Conservation (phyloP, 352 stramenopile species). For the Phytophthora multivora region DNA sequence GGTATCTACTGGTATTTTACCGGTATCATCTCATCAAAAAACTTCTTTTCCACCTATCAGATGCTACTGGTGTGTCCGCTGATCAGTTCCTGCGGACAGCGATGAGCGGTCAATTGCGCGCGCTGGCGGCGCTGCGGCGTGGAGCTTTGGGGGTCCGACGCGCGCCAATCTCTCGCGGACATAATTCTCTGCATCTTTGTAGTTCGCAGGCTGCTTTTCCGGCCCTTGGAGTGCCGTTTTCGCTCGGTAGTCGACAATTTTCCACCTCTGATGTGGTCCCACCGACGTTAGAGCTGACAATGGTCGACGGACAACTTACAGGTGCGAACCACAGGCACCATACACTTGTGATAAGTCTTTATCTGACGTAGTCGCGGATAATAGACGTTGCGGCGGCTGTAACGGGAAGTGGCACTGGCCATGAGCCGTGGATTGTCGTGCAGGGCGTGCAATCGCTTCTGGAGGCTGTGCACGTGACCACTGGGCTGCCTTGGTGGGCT, state of each 20-base stretch:
- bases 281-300: slow-evolving; percentile 35
- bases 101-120: slow-evolving; percentile 16
- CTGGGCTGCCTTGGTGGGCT: slow-evolving; percentile 79
- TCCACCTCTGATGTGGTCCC: slow-evolving; percentile 29
- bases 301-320: slow-evolving; percentile 42
- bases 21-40: too few relatives aligned
- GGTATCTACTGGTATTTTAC: neutral
- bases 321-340: slow-evolving; percentile 18
- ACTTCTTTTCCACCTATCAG: neutral
- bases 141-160: slow-evolving; percentile 2
- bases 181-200: neutral
- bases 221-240: slow-evolving; percentile 9
- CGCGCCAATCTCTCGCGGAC: neutral
- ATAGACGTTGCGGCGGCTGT: slow-evolving; percentile 38
- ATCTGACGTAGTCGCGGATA: neutral
- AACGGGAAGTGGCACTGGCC: slow-evolving; percentile 15
- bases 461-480: slow-evolving; percentile 66
- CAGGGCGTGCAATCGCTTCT: slow-evolving; percentile 64
- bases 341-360: neutral
- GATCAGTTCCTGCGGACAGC: slow-evolving; percentile 7
- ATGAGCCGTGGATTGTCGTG: slow-evolving; percentile 55
- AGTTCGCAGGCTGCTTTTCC: slow-evolving; percentile 9
- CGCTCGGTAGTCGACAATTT: slow-evolving; percentile 37
- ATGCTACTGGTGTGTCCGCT: neutral
- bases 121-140: slow-evolving; percentile 16